Evolutionary conservation across 257 asterid genomes (phyloP).

Genomic region (Solanum lignicaule): DNA sequence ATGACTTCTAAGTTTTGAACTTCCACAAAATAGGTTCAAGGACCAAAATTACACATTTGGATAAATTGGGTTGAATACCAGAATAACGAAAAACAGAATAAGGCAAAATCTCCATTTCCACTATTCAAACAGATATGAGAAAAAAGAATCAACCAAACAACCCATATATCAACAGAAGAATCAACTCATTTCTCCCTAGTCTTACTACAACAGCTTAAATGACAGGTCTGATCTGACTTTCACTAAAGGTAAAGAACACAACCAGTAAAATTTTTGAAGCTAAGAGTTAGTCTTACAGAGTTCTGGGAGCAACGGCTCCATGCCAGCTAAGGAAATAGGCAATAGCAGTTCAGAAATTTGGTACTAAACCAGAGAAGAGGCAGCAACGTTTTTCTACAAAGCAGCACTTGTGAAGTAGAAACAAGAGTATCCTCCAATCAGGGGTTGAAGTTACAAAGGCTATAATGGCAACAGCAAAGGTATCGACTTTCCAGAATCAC

Average conservation of each 20-base stretch:
- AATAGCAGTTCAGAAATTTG: neutral
- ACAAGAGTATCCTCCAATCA: neutral
- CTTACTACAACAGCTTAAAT: neutral
- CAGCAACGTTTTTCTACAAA: neutral
- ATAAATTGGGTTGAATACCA: neutral
- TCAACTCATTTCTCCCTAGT: neutral
- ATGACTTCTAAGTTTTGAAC: neutral
- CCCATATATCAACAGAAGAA: neutral
- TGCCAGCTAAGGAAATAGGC: neutral
- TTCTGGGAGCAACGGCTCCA: neutral
- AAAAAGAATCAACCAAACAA: neutral
- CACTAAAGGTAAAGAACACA: neutral
- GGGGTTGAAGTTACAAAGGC: neutral
- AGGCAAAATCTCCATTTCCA: neutral
- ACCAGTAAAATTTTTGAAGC: neutral
- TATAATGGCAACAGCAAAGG: neutral
- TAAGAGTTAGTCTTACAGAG: neutral
- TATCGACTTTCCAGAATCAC: neutral
- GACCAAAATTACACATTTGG: neutral
- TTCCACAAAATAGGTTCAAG: neutral
- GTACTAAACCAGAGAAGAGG: neutral
- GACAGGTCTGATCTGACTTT: neutral
- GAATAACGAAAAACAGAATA: neutral
- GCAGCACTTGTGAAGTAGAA: neutral
- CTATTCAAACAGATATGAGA: neutral